Conservation (phyloP, 352 stramenopile species). For the Pythium monospermum region DNA sequence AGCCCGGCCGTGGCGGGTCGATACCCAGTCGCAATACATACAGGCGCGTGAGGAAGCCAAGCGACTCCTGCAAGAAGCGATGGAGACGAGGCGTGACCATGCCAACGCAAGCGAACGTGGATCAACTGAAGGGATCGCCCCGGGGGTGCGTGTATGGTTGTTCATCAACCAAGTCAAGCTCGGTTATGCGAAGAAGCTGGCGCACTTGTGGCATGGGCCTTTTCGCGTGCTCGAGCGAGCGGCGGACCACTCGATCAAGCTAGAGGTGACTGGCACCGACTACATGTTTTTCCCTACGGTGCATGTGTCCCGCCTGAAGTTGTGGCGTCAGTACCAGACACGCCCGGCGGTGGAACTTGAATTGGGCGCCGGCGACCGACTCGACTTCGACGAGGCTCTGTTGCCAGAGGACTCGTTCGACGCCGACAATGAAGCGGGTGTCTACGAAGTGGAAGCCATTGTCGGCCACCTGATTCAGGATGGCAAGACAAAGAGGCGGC, state of each 20-base stretch:
- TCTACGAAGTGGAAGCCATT: slow-evolving; percentile 18
- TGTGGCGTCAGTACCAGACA: not conserved
- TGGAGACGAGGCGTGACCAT: not conserved
- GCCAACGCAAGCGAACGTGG: not conserved
- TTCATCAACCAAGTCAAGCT: slow-evolving; percentile 18
- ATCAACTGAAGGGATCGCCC: slow-evolving; percentile 1
- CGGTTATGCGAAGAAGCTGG: slow-evolving; percentile 15
- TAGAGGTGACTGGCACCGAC: slow-evolving; percentile 6
- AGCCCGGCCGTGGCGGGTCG: not conserved
- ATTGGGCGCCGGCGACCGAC: not conserved
- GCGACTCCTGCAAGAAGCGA: not conserved
- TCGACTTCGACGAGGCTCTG: slow-evolving; percentile 24
- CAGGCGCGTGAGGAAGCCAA: not conserved
- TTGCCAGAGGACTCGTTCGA: slow-evolving; percentile 20
- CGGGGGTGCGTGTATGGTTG: slow-evolving; percentile 17
- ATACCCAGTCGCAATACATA: slow-evolving; percentile 5
- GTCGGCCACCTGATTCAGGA: not conserved
- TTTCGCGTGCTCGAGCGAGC: slow-evolving; percentile 15
- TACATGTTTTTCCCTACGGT: slow-evolving; percentile 12
- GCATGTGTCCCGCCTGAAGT: slow-evolving; percentile 14
- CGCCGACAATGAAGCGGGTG: slow-evolving; percentile 5
- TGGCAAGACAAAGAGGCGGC: not conserved
- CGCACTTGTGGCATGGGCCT: slow-evolving; percentile 22
- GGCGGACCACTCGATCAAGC: not conserved
- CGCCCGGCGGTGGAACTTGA: slow-evolving; percentile 6